Conservation (phyloP, 331 rosid species). For the Spiraea crenata region DNA sequence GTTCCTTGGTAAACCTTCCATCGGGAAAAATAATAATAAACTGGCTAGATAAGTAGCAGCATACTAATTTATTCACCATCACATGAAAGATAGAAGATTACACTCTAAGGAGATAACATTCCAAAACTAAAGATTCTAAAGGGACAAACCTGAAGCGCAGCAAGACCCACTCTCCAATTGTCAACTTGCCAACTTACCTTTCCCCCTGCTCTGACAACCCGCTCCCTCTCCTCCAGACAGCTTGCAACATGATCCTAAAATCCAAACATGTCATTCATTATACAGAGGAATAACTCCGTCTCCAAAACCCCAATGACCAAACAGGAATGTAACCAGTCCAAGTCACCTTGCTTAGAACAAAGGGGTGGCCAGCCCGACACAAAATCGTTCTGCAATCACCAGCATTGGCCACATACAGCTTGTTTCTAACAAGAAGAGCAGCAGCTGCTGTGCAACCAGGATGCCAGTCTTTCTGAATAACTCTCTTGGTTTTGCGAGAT, state of each 20-base stretch:
- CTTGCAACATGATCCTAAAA: conserved; percentile 97
- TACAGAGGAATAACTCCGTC: conserved; percentile 10
- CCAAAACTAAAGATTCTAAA: conserved; percentile 7
- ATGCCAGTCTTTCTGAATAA: conserved; percentile 74
- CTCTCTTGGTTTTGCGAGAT: conserved; percentile 63
- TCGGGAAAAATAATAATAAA: background rate
- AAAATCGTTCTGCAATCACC: conserved; percentile 89
- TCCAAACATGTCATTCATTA: conserved; percentile 47
- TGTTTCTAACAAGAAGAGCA: conserved; percentile 62
- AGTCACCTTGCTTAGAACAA: conserved; percentile 72
- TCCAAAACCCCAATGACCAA: background rate
- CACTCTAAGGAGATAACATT: background rate
- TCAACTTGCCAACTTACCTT: conserved; percentile 86
- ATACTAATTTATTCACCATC: background rate
- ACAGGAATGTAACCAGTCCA: conserved; percentile 9
- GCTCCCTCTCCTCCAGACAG: conserved; percentile 80
- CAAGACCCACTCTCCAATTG: conserved; percentile 91
- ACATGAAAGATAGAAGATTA: conserved; percentile 13
- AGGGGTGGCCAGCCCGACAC: conserved; percentile 68
- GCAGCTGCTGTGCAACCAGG: conserved; percentile 88
- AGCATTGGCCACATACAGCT: conserved; percentile 78
- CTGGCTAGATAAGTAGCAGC: background rate
- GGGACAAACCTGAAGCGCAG: conserved; percentile 83
- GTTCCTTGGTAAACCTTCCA: background rate
- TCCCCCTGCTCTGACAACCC: conserved; percentile 69